Evolutionary conservation across 305 asterid genomes (phyloP), one percentile per base, ranked within the genome.

Genomic region (Fraxinus sp.): DNA sequence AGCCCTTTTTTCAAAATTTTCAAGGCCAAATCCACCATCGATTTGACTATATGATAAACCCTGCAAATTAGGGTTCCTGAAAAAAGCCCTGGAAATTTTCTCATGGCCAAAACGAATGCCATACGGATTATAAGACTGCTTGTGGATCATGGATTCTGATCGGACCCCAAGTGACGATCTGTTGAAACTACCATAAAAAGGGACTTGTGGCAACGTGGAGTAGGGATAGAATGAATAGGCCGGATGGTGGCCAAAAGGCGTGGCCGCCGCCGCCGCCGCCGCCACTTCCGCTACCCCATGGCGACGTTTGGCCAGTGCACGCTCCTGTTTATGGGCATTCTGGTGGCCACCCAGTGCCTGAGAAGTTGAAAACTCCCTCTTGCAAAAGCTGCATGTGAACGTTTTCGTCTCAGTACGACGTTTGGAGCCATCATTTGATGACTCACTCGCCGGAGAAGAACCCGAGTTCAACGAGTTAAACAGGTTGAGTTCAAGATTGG

Each of bases 261-360:
- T 72, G 26, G 36, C 44, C 0, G 70, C 80, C 33, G 90, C 49
- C 0, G 70, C 80, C 33, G 90, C 49, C 37, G 91, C 30, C 82
- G 85, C 55, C 32, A 85, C 87, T 46, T 79, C 90, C 78, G 76
- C 68, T 22, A 52, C 39, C 24, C 82, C 90, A 20, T 88, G 88
- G n/a, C 85, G 85, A 77, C 89, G 90, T 86, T 91, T 93, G 30
- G 90, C 90, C 70, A 83, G 11, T 0, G 93, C 94, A 3, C 95
- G 79, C 85, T 93, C 93, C 82, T 92, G 92, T 70, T 92, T 93
- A 79, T 93, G 97, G 1, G 95, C 98, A 26, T 93, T 93, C 28
- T 93, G 98, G 76, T 93, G 98, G 49, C 98, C 98, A 3, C 97
- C 98, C 77, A 91, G 64, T 0, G 98, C 97, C 52, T 93, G 97